Base-by-base conservation (phyloP, 2,329 filamentous ascomycete species). In the Albifimbria verrucaria region DNA sequence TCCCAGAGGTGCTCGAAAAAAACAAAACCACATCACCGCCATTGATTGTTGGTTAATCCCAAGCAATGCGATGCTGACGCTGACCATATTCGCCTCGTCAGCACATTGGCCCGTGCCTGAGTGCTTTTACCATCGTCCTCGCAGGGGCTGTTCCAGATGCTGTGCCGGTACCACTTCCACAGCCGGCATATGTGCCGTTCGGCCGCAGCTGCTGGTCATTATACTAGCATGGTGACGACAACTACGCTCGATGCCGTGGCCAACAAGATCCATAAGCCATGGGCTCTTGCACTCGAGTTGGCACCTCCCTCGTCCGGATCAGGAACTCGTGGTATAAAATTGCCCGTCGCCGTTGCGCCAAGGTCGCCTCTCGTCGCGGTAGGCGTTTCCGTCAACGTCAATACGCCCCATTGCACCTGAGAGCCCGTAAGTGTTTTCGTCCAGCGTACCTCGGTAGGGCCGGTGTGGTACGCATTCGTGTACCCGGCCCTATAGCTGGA, bases 371-470 rank as follows among this genome's bases (percentile, higher is more conserved):
- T 62, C 4, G 68, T 67, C 26, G 65, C 54, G 12, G 67, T 60
- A 21, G 72, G 72, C 11, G 66, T 58, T 3, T 69, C 69, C 3
- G 71, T 65, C 58, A 79, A 65, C 2, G 76, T 78, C 54, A 79
- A 58, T 23, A 69, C 64, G 7, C 70, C 76, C 76, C 75, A 79
- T 56, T 66, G 57, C n/a, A 78, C 70, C 3, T 72, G 66, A 4
- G 66, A 61, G 12, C 69, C 73, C 7, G 69, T 64, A 26, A 76
- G 71, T 6, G 76, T 78, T 36, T 69, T 75, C 1, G 71, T 77
- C 74, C 76, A 78, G 15, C 65, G 67, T 11, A 72, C 67, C 55
- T 77, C 68, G 1, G 74, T 76, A 41, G 75, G 73, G 1, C 76
- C 75, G 2, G 70, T 71, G 49, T 71, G 51, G 9, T 65, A 62